Percentiles rank a stretch among this genome's conserved stretches.
Evolutionary conservation across 257 asterid genomes (phyloP).

Genomic region (Rauvolfia tetraphylla): DNA sequence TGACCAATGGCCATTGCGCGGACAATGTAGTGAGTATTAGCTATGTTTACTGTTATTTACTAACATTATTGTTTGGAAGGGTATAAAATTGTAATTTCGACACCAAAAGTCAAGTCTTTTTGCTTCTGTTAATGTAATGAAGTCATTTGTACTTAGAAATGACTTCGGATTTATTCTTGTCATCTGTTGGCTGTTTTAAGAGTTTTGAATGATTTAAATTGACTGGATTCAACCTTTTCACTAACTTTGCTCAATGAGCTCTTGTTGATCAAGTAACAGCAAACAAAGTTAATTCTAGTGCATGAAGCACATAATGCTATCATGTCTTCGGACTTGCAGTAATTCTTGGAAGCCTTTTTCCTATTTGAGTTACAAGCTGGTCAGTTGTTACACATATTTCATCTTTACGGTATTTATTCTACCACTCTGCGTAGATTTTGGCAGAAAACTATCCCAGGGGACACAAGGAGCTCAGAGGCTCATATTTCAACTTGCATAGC

Average conservation of each 20-base stretch:
- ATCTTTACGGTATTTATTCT: conserved; percentile 5
- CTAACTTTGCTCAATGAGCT: background rate
- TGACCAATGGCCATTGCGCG: conserved; percentile 75
- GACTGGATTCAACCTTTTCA: background rate
- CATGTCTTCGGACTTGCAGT: background rate
- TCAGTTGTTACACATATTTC: background rate
- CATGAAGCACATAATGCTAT: background rate
- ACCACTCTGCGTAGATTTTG: conserved; percentile 43
- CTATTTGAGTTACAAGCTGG: background rate
- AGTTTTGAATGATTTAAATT: background rate
- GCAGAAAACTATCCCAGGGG: conserved; percentile 95
- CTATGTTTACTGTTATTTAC: background rate
- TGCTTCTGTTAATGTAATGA: background rate
- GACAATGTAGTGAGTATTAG: conserved; percentile 57
- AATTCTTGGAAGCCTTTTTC: background rate
- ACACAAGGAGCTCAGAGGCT: conserved; percentile 81
- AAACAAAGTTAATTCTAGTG: background rate
- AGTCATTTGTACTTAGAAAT: background rate
- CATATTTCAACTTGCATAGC: conserved; percentile 76
- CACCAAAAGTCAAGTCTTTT: background rate
- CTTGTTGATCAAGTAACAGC: background rate
- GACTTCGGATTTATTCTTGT: background rate
- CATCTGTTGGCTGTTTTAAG: background rate
- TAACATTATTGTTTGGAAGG: background rate
- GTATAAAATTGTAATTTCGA: background rate